Evolutionary conservation across 2,329 filamentous ascomycete species (phyloP).

Genomic region (Penicillium sp.): DNA sequence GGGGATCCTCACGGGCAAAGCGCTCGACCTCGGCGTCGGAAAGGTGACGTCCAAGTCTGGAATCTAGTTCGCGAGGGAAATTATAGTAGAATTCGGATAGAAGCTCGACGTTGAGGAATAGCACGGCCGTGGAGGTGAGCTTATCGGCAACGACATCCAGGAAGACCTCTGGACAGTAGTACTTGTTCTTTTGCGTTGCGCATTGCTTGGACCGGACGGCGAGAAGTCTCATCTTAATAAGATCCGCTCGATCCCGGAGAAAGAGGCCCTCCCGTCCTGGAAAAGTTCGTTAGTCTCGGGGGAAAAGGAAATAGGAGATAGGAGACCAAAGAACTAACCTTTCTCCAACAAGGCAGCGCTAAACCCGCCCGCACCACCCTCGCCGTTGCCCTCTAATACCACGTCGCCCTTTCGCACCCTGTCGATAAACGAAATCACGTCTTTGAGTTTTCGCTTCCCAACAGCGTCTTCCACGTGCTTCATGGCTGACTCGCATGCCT

Average conservation of each 20-base stretch:
- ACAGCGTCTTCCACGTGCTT: slow-evolving; percentile 73
- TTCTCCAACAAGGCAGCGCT: slow-evolving; percentile 79
- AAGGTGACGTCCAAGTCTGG: slow-evolving; percentile 77
- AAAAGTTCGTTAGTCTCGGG: neutral
- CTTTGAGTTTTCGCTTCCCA: slow-evolving; percentile 78
- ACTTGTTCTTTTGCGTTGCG: slow-evolving; percentile 79
- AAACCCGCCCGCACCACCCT: slow-evolving; percentile 88
- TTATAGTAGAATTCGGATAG: slow-evolving; percentile 97
- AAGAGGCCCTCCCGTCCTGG: slow-evolving; percentile 89
- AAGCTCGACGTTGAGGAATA: slow-evolving; percentile 96
- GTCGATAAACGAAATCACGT: slow-evolving; percentile 90
- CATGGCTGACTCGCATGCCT: slow-evolving; percentile 76
- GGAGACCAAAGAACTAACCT: slow-evolving; percentile 55
- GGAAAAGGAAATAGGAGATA: too few relatives aligned
- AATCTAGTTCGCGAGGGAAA: slow-evolving; percentile 89
- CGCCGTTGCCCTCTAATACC: slow-evolving; percentile 76
- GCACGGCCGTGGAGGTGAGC: slow-evolving; percentile 87
- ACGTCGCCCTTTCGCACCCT: slow-evolving; percentile 84
- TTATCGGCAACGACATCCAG: slow-evolving; percentile 96
- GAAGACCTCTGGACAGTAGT: slow-evolving; percentile 95
- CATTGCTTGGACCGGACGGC: slow-evolving; percentile 92
- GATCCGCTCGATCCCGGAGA: slow-evolving; percentile 83
- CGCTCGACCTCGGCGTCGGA: slow-evolving; percentile 77
- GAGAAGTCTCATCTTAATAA: slow-evolving; percentile 83
- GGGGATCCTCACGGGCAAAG: slow-evolving; percentile 90